These are phyloP conservation scores for Moesziomyces sp. DNA, from an alignment of 1,284 basidiomycete genomes.

Conservation along the genomic window DNA sequence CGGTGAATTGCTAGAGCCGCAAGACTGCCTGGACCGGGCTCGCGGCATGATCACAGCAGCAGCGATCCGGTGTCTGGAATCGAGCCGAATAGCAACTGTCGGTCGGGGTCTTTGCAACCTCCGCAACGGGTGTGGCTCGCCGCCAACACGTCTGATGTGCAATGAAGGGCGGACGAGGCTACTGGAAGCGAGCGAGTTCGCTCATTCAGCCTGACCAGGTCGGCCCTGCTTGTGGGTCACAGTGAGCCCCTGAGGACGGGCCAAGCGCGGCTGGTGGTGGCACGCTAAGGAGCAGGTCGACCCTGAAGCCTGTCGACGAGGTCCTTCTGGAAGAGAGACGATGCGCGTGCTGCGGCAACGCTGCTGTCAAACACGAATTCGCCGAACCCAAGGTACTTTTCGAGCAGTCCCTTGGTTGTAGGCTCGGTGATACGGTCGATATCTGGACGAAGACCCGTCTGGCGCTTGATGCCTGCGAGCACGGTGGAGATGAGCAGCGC, in stretches of 20 bases:
- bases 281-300: constrained; percentile 3
- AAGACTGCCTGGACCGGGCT: too few relatives aligned
- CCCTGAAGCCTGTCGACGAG: constrained; percentile 19
- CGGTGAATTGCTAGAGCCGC: too few relatives aligned
- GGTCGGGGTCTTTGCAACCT: too few relatives aligned
- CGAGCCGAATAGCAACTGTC: too few relatives aligned
- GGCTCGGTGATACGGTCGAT: constrained; percentile 70
- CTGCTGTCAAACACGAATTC: constrained; percentile 80
- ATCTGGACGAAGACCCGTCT: constrained; percentile 68
- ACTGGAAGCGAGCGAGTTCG: too few relatives aligned
- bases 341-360: constrained; percentile 55
- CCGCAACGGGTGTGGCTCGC: too few relatives aligned
- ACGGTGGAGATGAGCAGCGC: constrained; percentile 87
- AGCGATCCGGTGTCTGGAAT: too few relatives aligned
- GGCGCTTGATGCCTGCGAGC: constrained; percentile 88
- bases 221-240: not conserved
- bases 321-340: constrained; percentile 49
- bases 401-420: constrained; percentile 78
- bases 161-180: too few relatives aligned
- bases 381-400: constrained; percentile 85
- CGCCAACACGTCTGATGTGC: too few relatives aligned
- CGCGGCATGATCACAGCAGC: too few relatives aligned
- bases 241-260: not conserved
- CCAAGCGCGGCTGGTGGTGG: too few relatives aligned
- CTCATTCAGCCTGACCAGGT: too few relatives aligned